Percentiles rank a stretch among this genome's conserved stretches.
phyloP scores from a whole-genome alignment of 768 basidiomycete genomes.

The Galerina sulciceps region DNA sequence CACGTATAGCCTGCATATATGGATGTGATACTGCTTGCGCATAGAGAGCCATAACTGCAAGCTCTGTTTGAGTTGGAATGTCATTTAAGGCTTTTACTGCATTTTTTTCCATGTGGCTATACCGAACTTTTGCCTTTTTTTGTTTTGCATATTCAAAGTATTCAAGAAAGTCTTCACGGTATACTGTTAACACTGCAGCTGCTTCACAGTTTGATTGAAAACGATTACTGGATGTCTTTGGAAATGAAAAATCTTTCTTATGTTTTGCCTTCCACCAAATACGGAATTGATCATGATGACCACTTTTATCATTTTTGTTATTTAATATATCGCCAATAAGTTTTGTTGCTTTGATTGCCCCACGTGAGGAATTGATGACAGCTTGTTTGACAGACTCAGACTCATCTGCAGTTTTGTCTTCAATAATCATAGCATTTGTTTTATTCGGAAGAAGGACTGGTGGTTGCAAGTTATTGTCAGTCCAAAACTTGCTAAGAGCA shows the following conservation, averaged over 20 bases:
- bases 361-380: no score
- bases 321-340: constrained; percentile 32
- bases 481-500: constrained; percentile 20
- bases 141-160: constrained; percentile 24
- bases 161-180: constrained; percentile 22
- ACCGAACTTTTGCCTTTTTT: constrained; percentile 25
- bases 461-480: neutral
- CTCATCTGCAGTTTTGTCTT: no score
- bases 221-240: constrained; percentile 28
- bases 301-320: constrained; percentile 40
- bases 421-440: no score
- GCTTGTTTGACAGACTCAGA: neutral
- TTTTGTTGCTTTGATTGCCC: constrained; percentile 14
- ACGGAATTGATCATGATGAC: constrained; percentile 29
- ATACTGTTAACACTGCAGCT: constrained; percentile 22
- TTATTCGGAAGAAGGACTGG: neutral
- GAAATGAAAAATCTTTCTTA: constrained; percentile 22
- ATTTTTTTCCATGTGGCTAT: constrained; percentile 28
- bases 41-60: constrained; percentile 29
- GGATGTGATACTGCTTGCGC: constrained; percentile 29
- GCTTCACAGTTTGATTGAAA: constrained; percentile 28
- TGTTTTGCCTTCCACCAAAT: constrained; percentile 17
- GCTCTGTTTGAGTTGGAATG: constrained; percentile 29
- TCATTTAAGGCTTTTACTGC: constrained; percentile 28
- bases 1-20: constrained; percentile 29